Percentiles rank a stretch among this genome's conserved stretches.
phyloP scores from a whole-genome alignment of 2,329 filamentous ascomycete genomes.

The Fusarium goolgardi region DNA sequence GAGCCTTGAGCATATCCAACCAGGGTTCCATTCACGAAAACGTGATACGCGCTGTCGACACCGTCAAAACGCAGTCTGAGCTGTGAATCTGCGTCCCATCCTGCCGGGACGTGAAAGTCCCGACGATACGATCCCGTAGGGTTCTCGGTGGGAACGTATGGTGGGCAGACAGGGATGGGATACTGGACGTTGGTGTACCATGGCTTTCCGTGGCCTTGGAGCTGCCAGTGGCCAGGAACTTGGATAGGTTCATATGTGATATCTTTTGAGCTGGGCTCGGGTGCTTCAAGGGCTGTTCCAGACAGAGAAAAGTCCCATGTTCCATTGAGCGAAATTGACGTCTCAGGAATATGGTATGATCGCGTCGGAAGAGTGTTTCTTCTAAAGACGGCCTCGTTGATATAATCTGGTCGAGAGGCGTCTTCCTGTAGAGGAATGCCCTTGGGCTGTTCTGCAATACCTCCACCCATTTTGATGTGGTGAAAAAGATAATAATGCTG shows the following conservation, averaged over 20 bases:
- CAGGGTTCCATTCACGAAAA: constrained; percentile 73
- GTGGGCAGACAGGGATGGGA: constrained; percentile 73
- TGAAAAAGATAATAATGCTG: not conserved
- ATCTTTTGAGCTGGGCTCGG: constrained; percentile 59
- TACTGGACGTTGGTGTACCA: constrained; percentile 77
- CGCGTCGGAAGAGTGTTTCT: constrained; percentile 65
- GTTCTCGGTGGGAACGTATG: constrained; percentile 70
- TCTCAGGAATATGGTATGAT: constrained; percentile 64
- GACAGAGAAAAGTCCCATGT: constrained; percentile 67
- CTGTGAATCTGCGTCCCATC: constrained; percentile 62
- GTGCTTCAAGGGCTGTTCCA: constrained; percentile 58
- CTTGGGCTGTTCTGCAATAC: constrained; percentile 21
- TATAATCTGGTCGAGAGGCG: constrained; percentile 58
- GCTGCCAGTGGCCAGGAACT: constrained; percentile 77
- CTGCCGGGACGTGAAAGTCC: constrained; percentile 63
- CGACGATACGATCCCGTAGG: constrained; percentile 72
- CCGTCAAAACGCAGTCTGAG: constrained; percentile 76
- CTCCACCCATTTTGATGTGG: constrained; percentile 37
- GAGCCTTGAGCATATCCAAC: constrained; percentile 77
- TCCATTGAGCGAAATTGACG: constrained; percentile 64
- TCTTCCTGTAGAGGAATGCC: constrained; percentile 53
- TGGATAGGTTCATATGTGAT: constrained; percentile 60
- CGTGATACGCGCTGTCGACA: constrained; percentile 76
- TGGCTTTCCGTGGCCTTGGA: constrained; percentile 74
- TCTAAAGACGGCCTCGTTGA: constrained; percentile 63